Evolutionary conservation across 495 filamentous ascomycete species (phyloP).

Genomic region (Aspergillus biplanus): DNA sequence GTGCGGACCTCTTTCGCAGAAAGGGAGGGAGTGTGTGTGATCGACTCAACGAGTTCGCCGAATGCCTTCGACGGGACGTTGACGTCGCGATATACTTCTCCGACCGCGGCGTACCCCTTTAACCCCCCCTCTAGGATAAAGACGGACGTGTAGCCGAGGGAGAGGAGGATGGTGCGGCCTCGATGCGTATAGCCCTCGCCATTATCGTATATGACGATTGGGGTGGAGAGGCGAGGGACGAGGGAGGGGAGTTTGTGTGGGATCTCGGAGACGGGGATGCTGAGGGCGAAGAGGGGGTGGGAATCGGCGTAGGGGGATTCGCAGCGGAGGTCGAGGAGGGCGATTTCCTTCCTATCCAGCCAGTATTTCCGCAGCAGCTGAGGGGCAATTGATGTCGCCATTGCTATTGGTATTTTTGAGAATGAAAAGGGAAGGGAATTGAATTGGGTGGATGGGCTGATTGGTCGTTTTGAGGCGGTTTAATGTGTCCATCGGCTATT

Average conservation of each 20-base stretch:
- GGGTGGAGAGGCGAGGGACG: constrained; percentile 4
- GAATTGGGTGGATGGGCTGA: no score
- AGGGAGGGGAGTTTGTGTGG: constrained; percentile 6
- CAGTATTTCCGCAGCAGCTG: background rate
- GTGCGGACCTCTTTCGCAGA: constrained; percentile 11
- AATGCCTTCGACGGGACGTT: constrained; percentile 13
- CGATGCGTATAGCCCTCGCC: constrained; percentile 7
- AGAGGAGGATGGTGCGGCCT: background rate
- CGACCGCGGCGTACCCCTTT: background rate
- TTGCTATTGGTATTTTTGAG: background rate
- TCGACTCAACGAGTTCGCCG: constrained; percentile 9
- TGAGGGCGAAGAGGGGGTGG: constrained; percentile 12
- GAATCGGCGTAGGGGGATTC: constrained; percentile 13
- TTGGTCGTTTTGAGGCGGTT: no score
- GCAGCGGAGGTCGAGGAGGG: constrained; percentile 12
- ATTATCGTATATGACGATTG: constrained; percentile 11
- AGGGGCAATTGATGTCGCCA: constrained; percentile 3
- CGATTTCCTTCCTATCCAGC: constrained; percentile 11
- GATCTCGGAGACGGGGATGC: constrained; percentile 6
- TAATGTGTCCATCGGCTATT: no score
- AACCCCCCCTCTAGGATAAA: constrained; percentile 6
- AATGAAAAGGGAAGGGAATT: background rate
- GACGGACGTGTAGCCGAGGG: constrained; percentile 3
- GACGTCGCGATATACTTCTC: constrained; percentile 14
- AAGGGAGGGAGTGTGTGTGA: constrained; percentile 11